phyloP scores from a whole-genome alignment of 2,329 filamentous ascomycete species.

The Neurospora sp. region DNA sequence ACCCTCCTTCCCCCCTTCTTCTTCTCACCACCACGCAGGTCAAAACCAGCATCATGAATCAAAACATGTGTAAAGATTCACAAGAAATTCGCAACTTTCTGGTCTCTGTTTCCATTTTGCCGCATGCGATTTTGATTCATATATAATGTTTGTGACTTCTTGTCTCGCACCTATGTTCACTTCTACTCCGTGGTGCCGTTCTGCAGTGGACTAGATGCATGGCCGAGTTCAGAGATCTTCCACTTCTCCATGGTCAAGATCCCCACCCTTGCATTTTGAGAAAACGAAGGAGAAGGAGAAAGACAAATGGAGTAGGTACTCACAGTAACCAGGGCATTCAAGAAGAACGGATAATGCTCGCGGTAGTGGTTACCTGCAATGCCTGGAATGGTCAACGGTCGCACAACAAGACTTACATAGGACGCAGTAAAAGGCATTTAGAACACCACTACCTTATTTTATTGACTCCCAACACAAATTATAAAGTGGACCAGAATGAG shows the following conservation, averaged over 20 bases:
- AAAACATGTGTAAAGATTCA: background rate
- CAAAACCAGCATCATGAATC: background rate
- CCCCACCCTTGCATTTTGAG: background rate
- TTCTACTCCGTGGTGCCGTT: background rate
- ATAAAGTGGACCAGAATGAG: background rate
- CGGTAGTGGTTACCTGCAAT: background rate
- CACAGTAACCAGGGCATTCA: background rate
- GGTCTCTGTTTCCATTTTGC: background rate
- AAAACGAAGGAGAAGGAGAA: background rate
- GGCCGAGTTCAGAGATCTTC: background rate
- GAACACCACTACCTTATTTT: background rate
- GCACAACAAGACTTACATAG: background rate
- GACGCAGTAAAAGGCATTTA: background rate
- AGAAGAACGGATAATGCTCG: background rate
- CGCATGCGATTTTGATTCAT: background rate
- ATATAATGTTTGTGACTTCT: background rate
- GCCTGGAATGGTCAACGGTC: background rate
- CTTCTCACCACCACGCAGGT: background rate
- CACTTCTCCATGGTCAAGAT: background rate
- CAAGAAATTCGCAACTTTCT: background rate
- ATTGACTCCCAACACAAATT: background rate
- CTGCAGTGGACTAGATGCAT: background rate
- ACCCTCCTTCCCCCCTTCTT: background rate
- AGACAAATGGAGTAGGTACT: no score
- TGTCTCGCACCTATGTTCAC: background rate